phyloP scores from a whole-genome alignment of 495 filamentous ascomycete species.

The Penicillium canescens region DNA sequence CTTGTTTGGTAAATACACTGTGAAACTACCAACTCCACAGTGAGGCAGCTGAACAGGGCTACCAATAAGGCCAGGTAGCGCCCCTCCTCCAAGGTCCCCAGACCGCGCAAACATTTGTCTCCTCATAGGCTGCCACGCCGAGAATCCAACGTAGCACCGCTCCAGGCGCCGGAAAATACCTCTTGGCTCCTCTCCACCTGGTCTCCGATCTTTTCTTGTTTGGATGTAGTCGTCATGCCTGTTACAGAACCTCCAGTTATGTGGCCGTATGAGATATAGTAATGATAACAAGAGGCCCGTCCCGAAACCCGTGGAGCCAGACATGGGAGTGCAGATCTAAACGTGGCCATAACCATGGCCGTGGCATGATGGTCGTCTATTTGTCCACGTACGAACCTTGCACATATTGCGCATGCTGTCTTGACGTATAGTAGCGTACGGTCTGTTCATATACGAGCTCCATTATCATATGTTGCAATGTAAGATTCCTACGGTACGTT shows the following conservation, averaged over 20 bases:
- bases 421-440: not conserved
- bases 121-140: conserved; percentile 21
- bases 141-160: conserved; percentile 17
- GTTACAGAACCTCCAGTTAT: not conserved
- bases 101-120: conserved; percentile 14
- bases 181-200: conserved; percentile 2
- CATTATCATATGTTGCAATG: not conserved
- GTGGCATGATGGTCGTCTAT: conserved; percentile 3
- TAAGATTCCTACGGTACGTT: too few relatives aligned
- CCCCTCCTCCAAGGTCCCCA: conserved; percentile 33
- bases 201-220: not conserved
- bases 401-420: not conserved
- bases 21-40: conserved; percentile 1
- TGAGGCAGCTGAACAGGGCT: conserved; percentile 6
- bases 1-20: not conserved
- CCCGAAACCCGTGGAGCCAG: conserved; percentile 15
- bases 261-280: conserved; percentile 9
- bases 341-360: conserved; percentile 4
- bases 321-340: conserved; percentile 7
- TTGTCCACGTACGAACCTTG: not conserved
- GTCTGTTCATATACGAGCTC: too few relatives aligned
- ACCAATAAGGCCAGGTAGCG: conserved; percentile 18
- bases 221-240: not conserved
- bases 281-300: conserved; percentile 21
- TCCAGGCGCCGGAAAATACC: conserved; percentile 25